Evolutionary conservation across 2,329 filamentous ascomycete species (phyloP).

Genomic region (Phaeosphaeria sp.): DNA sequence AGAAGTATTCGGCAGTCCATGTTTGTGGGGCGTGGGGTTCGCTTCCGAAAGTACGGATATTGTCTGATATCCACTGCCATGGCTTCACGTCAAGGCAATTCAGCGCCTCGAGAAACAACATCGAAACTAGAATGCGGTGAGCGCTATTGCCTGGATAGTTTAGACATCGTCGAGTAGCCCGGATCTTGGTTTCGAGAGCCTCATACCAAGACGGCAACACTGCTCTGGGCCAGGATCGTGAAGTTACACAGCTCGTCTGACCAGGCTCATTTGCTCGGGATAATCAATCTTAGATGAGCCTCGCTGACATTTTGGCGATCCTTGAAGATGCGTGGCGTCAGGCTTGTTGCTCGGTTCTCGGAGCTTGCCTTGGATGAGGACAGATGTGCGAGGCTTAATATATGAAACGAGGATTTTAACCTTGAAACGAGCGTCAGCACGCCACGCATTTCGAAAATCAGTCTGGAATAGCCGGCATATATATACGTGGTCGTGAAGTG

Average conservation of each 20-base stretch:
- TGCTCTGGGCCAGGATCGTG: background rate
- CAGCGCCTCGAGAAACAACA: background rate
- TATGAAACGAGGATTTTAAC: conserved; percentile 31
- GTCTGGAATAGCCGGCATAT: conserved; percentile 8
- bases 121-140: background rate
- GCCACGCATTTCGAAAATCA: conserved; percentile 14
- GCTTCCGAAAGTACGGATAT: conserved; percentile 1
- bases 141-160: background rate
- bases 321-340: conserved; percentile 18
- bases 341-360: background rate
- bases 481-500: background rate
- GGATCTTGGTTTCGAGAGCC: conserved; percentile 5
- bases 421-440: conserved; percentile 21
- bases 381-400: conserved; percentile 19
- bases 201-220: conserved; percentile 1
- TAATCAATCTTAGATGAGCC: conserved; percentile 11
- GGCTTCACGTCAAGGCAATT: background rate
- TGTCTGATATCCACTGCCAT: background rate
- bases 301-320: conserved; percentile 13
- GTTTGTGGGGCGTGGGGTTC: conserved; percentile 19
- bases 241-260: background rate
- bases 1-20: conserved; percentile 6
- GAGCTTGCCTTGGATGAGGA: conserved; percentile 10
- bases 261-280: conserved; percentile 7
- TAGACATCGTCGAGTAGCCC: background rate